Evolutionary conservation across 2,329 filamentous ascomycete genomes (phyloP), one percentile per base, ranked within the genome.

Genomic region (Cytospora mali): DNA sequence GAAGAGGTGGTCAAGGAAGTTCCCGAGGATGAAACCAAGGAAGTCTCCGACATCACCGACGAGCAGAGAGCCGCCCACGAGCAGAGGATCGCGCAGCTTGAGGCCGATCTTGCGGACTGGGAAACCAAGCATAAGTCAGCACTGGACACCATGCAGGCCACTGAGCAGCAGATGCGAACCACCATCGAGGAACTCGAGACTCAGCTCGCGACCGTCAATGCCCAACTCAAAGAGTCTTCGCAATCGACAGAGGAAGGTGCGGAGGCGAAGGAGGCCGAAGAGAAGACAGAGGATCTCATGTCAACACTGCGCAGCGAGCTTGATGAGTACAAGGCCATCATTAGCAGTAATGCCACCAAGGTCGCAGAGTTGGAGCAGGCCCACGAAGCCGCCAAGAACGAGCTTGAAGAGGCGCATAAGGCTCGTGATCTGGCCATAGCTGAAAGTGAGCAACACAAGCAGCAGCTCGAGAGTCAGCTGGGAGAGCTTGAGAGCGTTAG

Each of bases 261-360:
- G 21, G 74, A 84, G 27, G 77, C 82, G 31, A 76, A 75, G 60
- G 83, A 86, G 64, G 77, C 75, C 2, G 76, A 83, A 39, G 74
- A 75, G 48, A 82, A 84, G 71, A 86, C 91, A 65, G 78, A 88
- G 62, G 80, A 84, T 39, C 77, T 88, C 54, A 77, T 91, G 35
- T 77, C 80, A 39, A 80, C 80, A 51, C 76, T 97, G 49, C 89
- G 90, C 66, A 82, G 77, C 64, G 89, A 96, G 72, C 88, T 97
- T 58, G 87, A 93, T 57, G 88, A 92, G 71, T 93, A 96, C 77
- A 93, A 91, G 76, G 78, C 83, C 4, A 85, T 90, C 42, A 88
- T 96, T 69, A 83, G 84, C 66, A 82, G 80, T 67, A 91, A 93
- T 69, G 80, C 87, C 14, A 73, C 83, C 46, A 91, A 88, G 69